Percentiles rank a stretch among this genome's conserved stretches.
These are phyloP conservation scores for Fragosphaeria purpurea DNA, from an alignment of 2,329 filamentous ascomycete genomes.

Conservation along the genomic window DNA sequence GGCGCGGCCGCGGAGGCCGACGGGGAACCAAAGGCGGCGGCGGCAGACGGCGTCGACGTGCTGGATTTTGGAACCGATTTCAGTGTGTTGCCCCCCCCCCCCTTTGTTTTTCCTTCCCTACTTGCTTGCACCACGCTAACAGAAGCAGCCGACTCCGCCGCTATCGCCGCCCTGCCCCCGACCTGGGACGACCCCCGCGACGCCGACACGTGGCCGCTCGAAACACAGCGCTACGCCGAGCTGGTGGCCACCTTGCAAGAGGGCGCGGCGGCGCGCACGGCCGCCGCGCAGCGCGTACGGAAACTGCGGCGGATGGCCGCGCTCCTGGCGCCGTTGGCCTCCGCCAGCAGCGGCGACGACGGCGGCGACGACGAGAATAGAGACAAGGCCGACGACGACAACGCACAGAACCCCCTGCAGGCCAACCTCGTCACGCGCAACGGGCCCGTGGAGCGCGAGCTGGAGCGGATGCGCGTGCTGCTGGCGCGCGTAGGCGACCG, in stretches of 20 bases:
- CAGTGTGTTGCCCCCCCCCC: slow-evolving; percentile 23
- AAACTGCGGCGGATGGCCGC: slow-evolving; percentile 39
- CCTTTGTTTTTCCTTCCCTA: neutral
- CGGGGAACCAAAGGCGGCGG: slow-evolving; percentile 17
- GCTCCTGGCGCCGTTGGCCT: slow-evolving; percentile 38
- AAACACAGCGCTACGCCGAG: slow-evolving; percentile 41
- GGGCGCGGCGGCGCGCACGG: slow-evolving; percentile 36
- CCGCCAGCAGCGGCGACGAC: slow-evolving; percentile 10
- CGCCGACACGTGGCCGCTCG: slow-evolving; percentile 29
- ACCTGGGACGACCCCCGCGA: slow-evolving; percentile 34
- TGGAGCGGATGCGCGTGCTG: slow-evolving; percentile 56
- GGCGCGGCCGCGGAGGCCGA: slow-evolving; percentile 33
- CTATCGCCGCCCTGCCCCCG: slow-evolving; percentile 36
- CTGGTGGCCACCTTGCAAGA: slow-evolving; percentile 37
- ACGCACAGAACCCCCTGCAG: slow-evolving; percentile 38
- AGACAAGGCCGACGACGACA: neutral
- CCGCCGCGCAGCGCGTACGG: slow-evolving; percentile 26
- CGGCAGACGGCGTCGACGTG: slow-evolving; percentile 26
- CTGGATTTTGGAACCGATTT: slow-evolving; percentile 33
- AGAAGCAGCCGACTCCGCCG: slow-evolving; percentile 27
- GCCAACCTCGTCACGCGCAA: slow-evolving; percentile 57
- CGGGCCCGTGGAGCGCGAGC: slow-evolving; percentile 54
- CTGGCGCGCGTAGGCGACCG: slow-evolving; percentile 48
- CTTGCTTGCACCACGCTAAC: neutral
- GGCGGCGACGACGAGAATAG: too few relatives aligned